phyloP scores from a whole-genome alignment of 768 basidiomycete species.

The Leccinum imitatum region DNA sequence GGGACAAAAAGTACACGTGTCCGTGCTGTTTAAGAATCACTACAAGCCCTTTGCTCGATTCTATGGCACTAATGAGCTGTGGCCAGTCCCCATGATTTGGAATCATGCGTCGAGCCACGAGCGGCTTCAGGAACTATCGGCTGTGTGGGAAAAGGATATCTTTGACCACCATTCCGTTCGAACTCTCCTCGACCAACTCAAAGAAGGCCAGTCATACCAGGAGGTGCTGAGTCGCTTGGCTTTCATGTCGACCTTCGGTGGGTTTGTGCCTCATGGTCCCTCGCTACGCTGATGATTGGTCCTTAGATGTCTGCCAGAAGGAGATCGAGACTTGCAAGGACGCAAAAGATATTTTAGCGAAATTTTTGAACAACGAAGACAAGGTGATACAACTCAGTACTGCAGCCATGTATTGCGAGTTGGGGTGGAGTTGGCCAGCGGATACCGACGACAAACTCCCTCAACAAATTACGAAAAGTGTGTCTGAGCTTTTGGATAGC shows the following conservation, averaged over 20 bases:
- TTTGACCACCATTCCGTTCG: conserved; percentile 22
- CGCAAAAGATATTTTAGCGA: conserved; percentile 9
- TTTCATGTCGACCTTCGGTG: conserved; percentile 31
- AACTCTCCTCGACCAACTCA: conserved; percentile 19
- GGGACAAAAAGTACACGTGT: conserved; percentile 33
- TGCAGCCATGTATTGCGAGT: conserved; percentile 25
- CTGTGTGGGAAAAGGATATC: conserved; percentile 31
- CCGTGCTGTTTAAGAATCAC: conserved; percentile 29
- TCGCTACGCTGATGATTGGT: not conserved
- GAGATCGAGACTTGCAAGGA: conserved; percentile 7
- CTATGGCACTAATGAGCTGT: conserved; percentile 15
- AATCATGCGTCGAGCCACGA: conserved; percentile 22
- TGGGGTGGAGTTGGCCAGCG: conserved; percentile 22
- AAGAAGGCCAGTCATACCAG: conserved; percentile 11
- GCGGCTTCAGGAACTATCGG: conserved; percentile 15
- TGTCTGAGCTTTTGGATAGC: conserved; percentile 16
- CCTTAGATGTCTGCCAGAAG: conserved; percentile 6
- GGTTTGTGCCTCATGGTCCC: not conserved
- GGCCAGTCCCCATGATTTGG: conserved; percentile 32
- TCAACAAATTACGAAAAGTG: conserved; percentile 7
- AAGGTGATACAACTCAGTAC: conserved; percentile 24
- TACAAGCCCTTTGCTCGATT: conserved; percentile 29
- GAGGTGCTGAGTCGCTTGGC: conserved; percentile 26
- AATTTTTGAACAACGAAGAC: not conserved
- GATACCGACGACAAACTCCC: conserved; percentile 2